Conservation (phyloP, 1,284 basidiomycete species). For the Neonothopanus nambi region DNA sequence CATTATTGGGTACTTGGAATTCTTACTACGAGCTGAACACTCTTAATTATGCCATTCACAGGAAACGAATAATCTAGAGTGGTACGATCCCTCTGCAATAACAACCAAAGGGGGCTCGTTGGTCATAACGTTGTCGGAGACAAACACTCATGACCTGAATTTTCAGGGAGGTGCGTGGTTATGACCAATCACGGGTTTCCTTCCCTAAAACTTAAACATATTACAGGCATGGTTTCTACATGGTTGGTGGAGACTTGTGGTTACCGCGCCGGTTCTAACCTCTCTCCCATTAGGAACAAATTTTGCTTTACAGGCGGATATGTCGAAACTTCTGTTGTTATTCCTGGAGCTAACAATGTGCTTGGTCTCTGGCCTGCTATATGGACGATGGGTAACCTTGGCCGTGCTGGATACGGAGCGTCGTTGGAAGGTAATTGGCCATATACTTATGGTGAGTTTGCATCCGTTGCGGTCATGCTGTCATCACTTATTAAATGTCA, state of each 20-base stretch:
- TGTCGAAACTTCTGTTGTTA: slow-evolving; percentile 16
- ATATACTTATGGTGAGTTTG: slow-evolving; percentile 19
- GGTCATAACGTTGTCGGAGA: slow-evolving; percentile 17
- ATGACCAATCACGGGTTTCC: background rate
- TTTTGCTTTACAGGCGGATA: slow-evolving; percentile 22
- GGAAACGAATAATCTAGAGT: slow-evolving; percentile 45
- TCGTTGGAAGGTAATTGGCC: slow-evolving; percentile 23
- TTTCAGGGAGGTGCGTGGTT: slow-evolving; percentile 29
- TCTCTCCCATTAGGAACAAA: slow-evolving; percentile 16
- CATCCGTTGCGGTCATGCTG: background rate
- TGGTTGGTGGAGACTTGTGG: slow-evolving; percentile 19
- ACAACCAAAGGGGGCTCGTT: slow-evolving; percentile 15
- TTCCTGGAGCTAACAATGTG: slow-evolving; percentile 41
- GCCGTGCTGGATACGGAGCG: slow-evolving; percentile 30
- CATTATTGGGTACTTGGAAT: slow-evolving; percentile 49
- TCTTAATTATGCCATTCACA: background rate
- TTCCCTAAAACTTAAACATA: background rate
- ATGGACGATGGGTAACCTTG: slow-evolving; percentile 62
- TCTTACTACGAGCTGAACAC: background rate
- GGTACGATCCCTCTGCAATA: slow-evolving; percentile 25
- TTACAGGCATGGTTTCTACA: slow-evolving; percentile 21
- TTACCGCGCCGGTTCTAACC: background rate
- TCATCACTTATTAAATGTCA: background rate
- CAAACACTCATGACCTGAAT: slow-evolving; percentile 14
- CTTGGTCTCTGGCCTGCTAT: slow-evolving; percentile 37